These are phyloP conservation scores for Exophiala mesophila DNA, from an alignment of 2,329 filamentous ascomycete genomes.

Conservation along the genomic window DNA sequence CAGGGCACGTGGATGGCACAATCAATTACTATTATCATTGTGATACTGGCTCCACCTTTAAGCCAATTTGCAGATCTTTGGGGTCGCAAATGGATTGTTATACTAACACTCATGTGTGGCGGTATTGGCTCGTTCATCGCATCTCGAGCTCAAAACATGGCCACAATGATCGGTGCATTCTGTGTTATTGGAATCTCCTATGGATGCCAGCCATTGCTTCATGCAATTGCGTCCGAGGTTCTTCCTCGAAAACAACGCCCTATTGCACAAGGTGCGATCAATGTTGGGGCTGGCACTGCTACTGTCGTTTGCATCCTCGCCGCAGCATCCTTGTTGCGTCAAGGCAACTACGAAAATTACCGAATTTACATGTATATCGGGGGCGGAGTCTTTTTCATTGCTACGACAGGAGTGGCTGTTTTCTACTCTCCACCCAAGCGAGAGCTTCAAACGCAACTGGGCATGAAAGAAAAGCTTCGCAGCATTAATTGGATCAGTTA, in stretches of 20 bases:
- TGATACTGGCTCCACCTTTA: conserved; percentile 14
- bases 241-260: conserved; percentile 14
- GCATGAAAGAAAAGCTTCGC: conserved; percentile 35
- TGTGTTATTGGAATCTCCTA: conserved; percentile 7
- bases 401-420: conserved; percentile 35
- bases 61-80: conserved; percentile 15
- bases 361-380: conserved; percentile 16
- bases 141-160: conserved; percentile 12
- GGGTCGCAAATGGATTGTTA: conserved; percentile 14
- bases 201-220: conserved; percentile 10
- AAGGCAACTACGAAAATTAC: conserved; percentile 7
- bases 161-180: conserved; percentile 11
- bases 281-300: conserved; percentile 5
- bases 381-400: conserved; percentile 28
- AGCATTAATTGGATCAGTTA: conserved; percentile 49
- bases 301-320: conserved; percentile 6
- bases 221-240: conserved; percentile 17
- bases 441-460: conserved; percentile 27
- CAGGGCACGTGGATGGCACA: conserved; percentile 11
- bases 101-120: conserved; percentile 5
- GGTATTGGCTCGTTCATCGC: conserved; percentile 10
- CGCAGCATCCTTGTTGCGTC: conserved; percentile 4
- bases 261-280: conserved; percentile 12
- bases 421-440: conserved; percentile 45
- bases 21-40: conserved; percentile 11